A percentile compares a stretch with the other conserved stretches of the same genome.
Conservation (phyloP, 2,329 filamentous ascomycete species). For the Alternaria sp. region DNA sequence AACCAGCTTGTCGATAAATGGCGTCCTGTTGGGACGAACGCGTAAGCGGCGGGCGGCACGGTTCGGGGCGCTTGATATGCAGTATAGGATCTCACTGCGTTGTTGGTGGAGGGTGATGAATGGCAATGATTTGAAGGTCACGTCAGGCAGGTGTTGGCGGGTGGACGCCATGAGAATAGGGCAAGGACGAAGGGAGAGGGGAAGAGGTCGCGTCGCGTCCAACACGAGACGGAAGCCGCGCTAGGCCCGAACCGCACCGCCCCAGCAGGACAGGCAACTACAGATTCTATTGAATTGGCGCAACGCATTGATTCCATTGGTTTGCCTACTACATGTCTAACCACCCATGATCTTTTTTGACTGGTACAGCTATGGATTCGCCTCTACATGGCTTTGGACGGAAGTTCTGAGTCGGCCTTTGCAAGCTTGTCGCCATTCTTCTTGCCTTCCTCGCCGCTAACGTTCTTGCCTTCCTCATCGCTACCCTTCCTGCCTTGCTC, state of each 20-base stretch:
- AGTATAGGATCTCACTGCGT: neutral
- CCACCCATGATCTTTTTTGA: neutral
- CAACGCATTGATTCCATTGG: neutral
- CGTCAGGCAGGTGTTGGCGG: neutral
- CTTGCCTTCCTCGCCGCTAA: neutral
- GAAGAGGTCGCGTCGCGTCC: neutral
- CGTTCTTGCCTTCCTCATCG: neutral
- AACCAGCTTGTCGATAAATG: neutral
- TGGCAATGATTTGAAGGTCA: neutral
- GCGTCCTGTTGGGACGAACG: neutral
- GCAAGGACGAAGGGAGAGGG: neutral
- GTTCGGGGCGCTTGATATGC: neutral
- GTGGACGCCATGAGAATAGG: neutral
- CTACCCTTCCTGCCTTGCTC: neutral
- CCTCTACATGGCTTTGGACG: neutral
- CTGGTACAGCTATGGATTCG: neutral
- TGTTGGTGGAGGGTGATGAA: neutral
- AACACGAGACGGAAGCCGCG: neutral
- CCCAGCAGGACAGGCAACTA: neutral
- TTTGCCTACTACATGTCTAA: neutral
- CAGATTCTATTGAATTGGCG: neutral
- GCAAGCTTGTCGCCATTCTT: neutral
- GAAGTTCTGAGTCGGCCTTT: neutral
- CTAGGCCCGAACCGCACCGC: neutral
- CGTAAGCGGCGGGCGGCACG: neutral